Base-by-base conservation (phyloP, 371 early-diverging fungal genomes). In the Actinomucor elegans region DNA sequence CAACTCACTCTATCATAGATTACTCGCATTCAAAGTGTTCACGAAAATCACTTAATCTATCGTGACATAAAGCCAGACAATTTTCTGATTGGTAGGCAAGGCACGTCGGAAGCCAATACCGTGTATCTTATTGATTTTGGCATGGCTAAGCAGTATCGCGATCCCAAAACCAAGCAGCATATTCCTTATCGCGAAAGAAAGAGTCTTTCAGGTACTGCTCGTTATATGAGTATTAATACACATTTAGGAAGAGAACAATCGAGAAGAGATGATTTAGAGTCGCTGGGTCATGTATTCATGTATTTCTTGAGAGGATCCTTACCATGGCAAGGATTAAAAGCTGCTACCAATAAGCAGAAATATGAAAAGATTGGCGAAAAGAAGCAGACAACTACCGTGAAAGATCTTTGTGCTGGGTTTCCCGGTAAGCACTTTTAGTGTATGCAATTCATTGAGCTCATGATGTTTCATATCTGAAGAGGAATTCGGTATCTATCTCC, bases 21-120 rank as follows among this genome's bases (percentile, higher is more conserved):
- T 42, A 81, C 81, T 18, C 85, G 93, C 48, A 86, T 98, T 18
- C 97, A 98, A 79, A 79, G 85, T 5, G 85, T 99, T 41, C 99
- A 99, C 68, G 93, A 95, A 57, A 88, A 88, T 67, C 90, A 94
- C 64, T 77, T 96, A 43, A 91, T 99, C 41, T 98, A 99, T 71
- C 86, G 99, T 55, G 99, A 99, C 74, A 97, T 99, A 62, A 99
- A 99, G 68, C 99, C 99, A 21, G 99, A 99, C 71, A 99, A 99
- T 81, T 99, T 99, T 68, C 77, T 98, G 42, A 89, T 97, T 58
- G 97, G 97, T 28, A 76, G 89, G n/a, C 86, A 92, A 4, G 68
- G 79, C 52, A 80, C 83, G 17, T 81, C 85, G 33, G 63, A 79
- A 45, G 81, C 84, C 28, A 82, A 84, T 55, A 71, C 77, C 23